Conservation (phyloP, 2,329 filamentous ascomycete genomes). For the Mycocentrospora acerina region DNA sequence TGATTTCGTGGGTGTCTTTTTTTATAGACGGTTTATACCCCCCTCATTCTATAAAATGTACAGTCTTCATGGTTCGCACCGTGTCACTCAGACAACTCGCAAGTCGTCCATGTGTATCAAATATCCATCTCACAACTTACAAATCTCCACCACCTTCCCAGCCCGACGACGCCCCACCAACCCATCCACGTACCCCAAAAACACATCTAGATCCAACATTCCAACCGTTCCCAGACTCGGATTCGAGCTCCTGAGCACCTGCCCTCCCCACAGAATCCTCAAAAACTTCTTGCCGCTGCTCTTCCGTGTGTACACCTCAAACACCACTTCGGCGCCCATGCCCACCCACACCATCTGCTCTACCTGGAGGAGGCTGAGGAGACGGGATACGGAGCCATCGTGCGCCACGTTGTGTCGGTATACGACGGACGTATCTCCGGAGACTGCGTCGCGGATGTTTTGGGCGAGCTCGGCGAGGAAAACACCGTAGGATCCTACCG, state of each 20-base stretch:
- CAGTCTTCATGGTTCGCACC: neutral
- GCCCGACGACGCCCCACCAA: conserved; percentile 62
- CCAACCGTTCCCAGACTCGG: conserved; percentile 68
- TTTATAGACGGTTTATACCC: no score
- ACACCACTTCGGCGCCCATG: conserved; percentile 77
- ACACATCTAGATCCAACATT: conserved; percentile 66
- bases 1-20: no score
- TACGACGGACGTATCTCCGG: conserved; percentile 36
- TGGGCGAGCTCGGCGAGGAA: conserved; percentile 71
- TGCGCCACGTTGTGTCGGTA: conserved; percentile 81
- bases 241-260: conserved; percentile 66
- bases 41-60: no score
- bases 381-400: conserved; percentile 68
- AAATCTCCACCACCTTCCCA: conserved; percentile 42
- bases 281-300: conserved; percentile 49
- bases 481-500: conserved; percentile 65
- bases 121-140: conserved; percentile 24
- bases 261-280: conserved; percentile 71
- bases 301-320: conserved; percentile 62
- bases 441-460: conserved; percentile 57
- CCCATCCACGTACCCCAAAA: conserved; percentile 71
- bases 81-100: neutral
- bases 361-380: conserved; percentile 70
- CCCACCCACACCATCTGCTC: conserved; percentile 82
- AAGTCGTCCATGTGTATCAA: no score